phyloP scores from a whole-genome alignment of 1,284 basidiomycete genomes.

The Microbotryum silenes-acaulis region DNA sequence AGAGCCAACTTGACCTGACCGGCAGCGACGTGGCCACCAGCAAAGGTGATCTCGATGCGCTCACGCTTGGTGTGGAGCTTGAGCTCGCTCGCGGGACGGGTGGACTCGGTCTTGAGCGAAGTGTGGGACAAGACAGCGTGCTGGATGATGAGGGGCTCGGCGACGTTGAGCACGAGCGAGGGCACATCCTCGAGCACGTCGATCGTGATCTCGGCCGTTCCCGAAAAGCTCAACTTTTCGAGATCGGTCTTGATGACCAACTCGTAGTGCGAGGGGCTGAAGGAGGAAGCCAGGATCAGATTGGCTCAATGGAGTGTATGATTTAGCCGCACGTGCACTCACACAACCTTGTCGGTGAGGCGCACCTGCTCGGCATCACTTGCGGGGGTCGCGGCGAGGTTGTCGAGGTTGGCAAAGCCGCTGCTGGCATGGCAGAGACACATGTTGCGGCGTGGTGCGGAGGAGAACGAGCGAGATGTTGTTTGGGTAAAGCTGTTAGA shows the following conservation, averaged over 20 bases:
- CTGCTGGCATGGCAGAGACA: constrained; percentile 13
- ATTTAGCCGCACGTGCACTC: not conserved
- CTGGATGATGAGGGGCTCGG: constrained; percentile 58
- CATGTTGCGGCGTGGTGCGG: not conserved
- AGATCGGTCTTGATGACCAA: constrained; percentile 79
- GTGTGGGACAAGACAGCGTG: constrained; percentile 50
- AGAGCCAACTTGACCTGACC: constrained; percentile 29
- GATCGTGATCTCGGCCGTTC: constrained; percentile 65
- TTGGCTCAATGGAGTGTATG: not conserved
- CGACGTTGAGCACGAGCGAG: constrained; percentile 53
- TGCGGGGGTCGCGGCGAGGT: constrained; percentile 1
- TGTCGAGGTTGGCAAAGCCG: constrained; percentile 13
- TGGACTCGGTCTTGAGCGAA: constrained; percentile 30
- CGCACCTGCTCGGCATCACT: not conserved
- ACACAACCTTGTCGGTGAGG: constrained; percentile 9
- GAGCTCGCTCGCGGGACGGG: constrained; percentile 15
- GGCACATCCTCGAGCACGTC: constrained; percentile 59
- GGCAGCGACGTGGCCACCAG: constrained; percentile 18
- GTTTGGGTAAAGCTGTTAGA: not conserved
- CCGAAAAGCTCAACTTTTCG: constrained; percentile 64
- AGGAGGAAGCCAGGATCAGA: not conserved
- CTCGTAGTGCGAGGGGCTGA: constrained; percentile 69
- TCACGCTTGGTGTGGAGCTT: constrained; percentile 22
- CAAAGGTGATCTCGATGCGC: constrained; percentile 18
- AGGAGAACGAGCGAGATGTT: not conserved